These are phyloP conservation scores for Cryphonectria naterciae DNA, from an alignment of 2,329 filamentous ascomycete genomes.

Conservation along the genomic window DNA sequence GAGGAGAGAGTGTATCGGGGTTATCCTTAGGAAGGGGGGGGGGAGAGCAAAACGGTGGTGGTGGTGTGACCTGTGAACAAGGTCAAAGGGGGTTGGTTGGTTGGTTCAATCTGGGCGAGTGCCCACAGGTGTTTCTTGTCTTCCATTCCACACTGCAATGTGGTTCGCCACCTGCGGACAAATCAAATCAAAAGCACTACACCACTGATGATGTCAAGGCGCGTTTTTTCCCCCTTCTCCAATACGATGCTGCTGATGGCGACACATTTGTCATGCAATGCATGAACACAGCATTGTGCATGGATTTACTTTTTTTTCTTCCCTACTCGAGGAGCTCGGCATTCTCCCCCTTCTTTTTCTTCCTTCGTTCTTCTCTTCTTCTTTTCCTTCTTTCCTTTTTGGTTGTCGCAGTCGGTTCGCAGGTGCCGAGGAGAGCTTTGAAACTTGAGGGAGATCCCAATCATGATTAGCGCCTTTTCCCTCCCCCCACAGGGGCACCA, in stretches of 20 bases:
- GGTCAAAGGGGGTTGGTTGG: too few species aligned
- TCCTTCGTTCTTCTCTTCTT: not conserved
- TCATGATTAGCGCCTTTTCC: slow-evolving; percentile 10
- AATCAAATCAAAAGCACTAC: not conserved
- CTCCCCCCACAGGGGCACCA: not conserved
- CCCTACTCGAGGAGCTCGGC: not conserved
- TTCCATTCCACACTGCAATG: not conserved
- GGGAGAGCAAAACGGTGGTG: too few species aligned
- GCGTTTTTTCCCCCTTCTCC: not conserved
- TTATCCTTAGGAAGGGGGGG: too few species aligned
- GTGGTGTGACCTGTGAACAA: too few species aligned
- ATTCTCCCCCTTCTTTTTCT: not conserved
- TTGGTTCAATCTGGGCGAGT: not conserved
- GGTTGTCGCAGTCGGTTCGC: not conserved
- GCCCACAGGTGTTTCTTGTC: not conserved
- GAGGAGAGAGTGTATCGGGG: not conserved
- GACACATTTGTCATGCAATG: not conserved
- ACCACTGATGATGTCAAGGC: not conserved
- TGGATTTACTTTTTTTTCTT: not conserved
- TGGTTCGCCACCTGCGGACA: slow-evolving; percentile 4
- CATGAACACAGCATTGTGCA: not conserved
- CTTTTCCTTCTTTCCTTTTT: not conserved
- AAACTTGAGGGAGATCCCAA: slow-evolving; percentile 10
- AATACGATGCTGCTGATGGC: not conserved
- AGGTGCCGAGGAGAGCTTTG: not conserved